Base-by-base conservation (phyloP, 768 basidiomycete species). In the Pholiota molesta region DNA sequence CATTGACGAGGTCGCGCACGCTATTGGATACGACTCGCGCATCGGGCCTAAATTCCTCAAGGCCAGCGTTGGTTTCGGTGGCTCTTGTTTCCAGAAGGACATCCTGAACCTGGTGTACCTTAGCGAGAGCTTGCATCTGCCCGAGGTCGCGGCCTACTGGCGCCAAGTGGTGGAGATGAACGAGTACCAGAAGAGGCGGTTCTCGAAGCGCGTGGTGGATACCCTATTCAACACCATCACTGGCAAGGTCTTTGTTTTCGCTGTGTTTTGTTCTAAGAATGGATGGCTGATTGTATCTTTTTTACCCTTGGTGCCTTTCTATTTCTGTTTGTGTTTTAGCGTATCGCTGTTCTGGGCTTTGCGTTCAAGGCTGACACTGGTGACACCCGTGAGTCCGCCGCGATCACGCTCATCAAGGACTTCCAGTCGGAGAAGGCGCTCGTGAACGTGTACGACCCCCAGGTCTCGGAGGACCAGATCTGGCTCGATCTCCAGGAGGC, bases 361-460 rank as follows among this genome's bases (percentile, higher is more conserved):
- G 97, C 97, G 3, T 98, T 98, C 89, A 98, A 98, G 82, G 97
- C 97, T 45, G 96, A 99, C 75, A 99, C 97, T 13, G 97, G 97
- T 62, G 97, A 99, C 74, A 99, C 97, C 40, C 95, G 97, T 75
- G 97, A 99, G 80, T 96, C 95, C 2, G 89, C 97, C 29, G 87
- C 97, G 17, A 98, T 98, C 77, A 91, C 94, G 31, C 87, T 99
- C 66, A 90, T 97, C 78, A 89, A 88, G 68, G 90, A 98, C 81
- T 99, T 99, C 87, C 84, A 88, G 68, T 85, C 86, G 42, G 97
- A 99, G 79, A 87, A 86, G 68, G 96, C 97, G 11, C 76, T 86
- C 52, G 83, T 99, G 69, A 89, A 87, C 59, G 80, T 99, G 65
- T 99, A 95, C 76, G 96, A 98, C 74, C 97, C 97, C 31, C 87